Conservation (phyloP, 1,284 basidiomycete genomes). For the Wolfiporia cocos region DNA sequence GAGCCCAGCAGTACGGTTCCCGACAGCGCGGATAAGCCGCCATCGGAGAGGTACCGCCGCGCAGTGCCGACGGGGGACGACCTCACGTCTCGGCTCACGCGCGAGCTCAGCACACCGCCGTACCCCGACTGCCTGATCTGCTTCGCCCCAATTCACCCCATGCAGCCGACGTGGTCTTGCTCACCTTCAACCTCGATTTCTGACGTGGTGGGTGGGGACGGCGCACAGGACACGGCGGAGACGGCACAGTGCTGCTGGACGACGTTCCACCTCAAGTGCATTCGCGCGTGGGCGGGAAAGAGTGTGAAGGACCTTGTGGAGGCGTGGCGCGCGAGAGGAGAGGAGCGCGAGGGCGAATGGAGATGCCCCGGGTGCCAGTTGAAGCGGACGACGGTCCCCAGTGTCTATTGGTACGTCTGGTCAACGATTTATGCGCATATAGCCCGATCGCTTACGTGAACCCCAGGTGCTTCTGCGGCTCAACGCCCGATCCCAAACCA, state of each 20-base stretch:
- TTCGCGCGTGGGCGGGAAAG: slow-evolving; percentile 72
- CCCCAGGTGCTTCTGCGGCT: slow-evolving; percentile 80
- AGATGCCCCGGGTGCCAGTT: slow-evolving; percentile 86
- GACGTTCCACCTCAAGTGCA: slow-evolving; percentile 81
- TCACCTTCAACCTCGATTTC: slow-evolving; percentile 49
- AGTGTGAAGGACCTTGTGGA: slow-evolving; percentile 73
- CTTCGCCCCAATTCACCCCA: slow-evolving; percentile 65
- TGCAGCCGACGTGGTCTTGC: slow-evolving; percentile 75
- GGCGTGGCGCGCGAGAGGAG: slow-evolving; percentile 71
- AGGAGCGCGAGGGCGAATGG: slow-evolving; percentile 70
- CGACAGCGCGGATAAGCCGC: not conserved
- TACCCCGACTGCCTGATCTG: slow-evolving; percentile 80
- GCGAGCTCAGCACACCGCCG: slow-evolving; percentile 56
- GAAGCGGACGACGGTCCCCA: slow-evolving; percentile 58
- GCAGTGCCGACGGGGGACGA: slow-evolving; percentile 37
- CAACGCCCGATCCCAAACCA: slow-evolving; percentile 65
- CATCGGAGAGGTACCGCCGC: slow-evolving; percentile 14
- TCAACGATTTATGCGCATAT: not conserved
- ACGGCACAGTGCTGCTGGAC: slow-evolving; percentile 70
- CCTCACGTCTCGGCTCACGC: slow-evolving; percentile 63
- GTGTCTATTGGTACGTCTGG: slow-evolving; percentile 57
- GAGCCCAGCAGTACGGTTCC: not conserved
- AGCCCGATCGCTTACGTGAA: not conserved
- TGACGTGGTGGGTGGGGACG: slow-evolving; percentile 21
- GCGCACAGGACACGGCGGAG: slow-evolving; percentile 15